Conservation (phyloP, 108 stramenopile genomes). For the Mayamaea pseudoterrestris region DNA sequence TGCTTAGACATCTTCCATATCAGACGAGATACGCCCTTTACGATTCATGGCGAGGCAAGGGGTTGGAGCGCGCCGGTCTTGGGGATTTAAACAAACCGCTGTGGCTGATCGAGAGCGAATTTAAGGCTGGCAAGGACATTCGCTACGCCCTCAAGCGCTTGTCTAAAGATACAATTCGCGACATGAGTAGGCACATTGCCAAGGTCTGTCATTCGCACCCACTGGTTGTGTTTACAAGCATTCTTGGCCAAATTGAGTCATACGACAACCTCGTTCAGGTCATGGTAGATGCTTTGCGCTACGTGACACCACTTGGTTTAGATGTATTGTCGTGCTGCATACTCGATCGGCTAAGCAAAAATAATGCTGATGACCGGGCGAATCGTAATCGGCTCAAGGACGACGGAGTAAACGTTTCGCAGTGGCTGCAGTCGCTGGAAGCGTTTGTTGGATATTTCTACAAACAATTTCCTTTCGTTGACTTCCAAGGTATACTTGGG, state of each 20-base stretch:
- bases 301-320: slow-evolving; percentile 59
- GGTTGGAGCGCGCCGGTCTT: slow-evolving; percentile 48
- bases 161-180: slow-evolving; percentile 77
- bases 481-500: slow-evolving; percentile 57
- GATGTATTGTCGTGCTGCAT: slow-evolving; percentile 85
- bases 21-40: slow-evolving; percentile 59
- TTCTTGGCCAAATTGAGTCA: slow-evolving; percentile 85
- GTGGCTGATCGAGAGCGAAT: slow-evolving; percentile 45
- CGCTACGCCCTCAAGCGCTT: slow-evolving; percentile 77
- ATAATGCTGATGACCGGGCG: slow-evolving; percentile 29
- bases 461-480: slow-evolving; percentile 56
- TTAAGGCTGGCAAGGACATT: slow-evolving; percentile 56
- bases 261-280: slow-evolving; percentile 90
- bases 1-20: slow-evolving; percentile 49
- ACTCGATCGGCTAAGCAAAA: slow-evolving; percentile 41
- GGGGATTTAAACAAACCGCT: slow-evolving; percentile 38
- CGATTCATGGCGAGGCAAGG: slow-evolving; percentile 51
- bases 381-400: slow-evolving; percentile 61
- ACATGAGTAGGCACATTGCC: slow-evolving; percentile 60
- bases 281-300: slow-evolving; percentile 83
- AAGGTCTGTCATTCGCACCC: slow-evolving; percentile 81
- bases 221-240: slow-evolving; percentile 69
- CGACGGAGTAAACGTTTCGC: slow-evolving; percentile 76
- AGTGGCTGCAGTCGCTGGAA: slow-evolving; percentile 82
- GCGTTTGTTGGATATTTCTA: slow-evolving; percentile 75